Conservation (phyloP, 495 filamentous ascomycete species). For the Penicillium canescens region DNA sequence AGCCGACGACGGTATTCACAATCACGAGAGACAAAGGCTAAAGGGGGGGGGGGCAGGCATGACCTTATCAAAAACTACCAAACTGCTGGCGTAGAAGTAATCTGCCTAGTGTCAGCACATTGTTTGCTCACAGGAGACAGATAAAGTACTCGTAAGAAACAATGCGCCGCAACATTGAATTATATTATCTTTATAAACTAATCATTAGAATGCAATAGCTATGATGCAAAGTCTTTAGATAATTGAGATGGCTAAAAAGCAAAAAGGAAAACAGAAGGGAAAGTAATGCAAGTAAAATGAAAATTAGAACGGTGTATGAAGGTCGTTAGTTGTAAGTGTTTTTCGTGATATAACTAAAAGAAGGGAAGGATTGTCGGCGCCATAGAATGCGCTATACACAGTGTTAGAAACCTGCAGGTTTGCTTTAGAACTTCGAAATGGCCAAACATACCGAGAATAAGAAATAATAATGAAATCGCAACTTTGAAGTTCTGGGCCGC, state of each 20-base stretch:
- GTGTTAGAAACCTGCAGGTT: background rate
- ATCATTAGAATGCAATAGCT: background rate
- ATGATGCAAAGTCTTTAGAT: slow-evolving; percentile 1
- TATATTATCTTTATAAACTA: too few species aligned
- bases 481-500: slow-evolving; percentile 25
- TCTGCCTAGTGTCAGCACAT: too few species aligned
- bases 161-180: too few species aligned
- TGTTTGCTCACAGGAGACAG: too few species aligned
- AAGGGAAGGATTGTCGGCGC: background rate
- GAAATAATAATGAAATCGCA: slow-evolving; percentile 18
- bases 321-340: too few species aligned
- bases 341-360: background rate
- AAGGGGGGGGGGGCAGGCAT: too few species aligned
- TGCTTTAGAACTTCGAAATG: background rate
- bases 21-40: too few species aligned
- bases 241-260: background rate
- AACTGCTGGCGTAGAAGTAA: too few species aligned
- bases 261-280: background rate
- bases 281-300: background rate
- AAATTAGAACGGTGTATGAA: background rate
- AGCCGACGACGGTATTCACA: too few species aligned
- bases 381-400: background rate
- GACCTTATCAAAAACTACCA: too few species aligned
- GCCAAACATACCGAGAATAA: slow-evolving; percentile 20
- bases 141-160: too few species aligned